Evolutionary conservation across 2,329 filamentous ascomycete species (phyloP).

Genomic region (Mollisia scopiformis): DNA sequence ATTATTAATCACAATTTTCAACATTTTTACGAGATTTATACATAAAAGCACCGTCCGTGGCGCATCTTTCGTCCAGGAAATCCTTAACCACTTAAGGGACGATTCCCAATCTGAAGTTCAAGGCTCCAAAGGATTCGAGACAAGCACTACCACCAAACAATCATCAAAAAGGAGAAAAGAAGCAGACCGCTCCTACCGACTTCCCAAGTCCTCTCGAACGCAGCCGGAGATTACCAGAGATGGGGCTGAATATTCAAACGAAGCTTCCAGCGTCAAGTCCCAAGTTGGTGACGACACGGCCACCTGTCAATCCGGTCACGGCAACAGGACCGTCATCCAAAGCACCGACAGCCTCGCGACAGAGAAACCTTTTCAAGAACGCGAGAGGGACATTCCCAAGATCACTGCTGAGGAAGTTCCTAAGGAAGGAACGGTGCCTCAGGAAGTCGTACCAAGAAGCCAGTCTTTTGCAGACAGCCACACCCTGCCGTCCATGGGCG

Average conservation of each 20-base stretch:
- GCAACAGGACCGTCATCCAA: not conserved
- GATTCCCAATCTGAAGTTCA: not conserved
- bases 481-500: not conserved
- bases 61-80: not conserved
- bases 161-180: constrained; percentile 6
- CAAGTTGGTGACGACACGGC: constrained; percentile 3
- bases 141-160: too few relatives aligned
- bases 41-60: not conserved
- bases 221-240: not conserved
- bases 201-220: constrained; percentile 10
- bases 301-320: constrained; percentile 4
- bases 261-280: constrained; percentile 7
- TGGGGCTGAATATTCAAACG: not conserved
- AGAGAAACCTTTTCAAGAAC: constrained; percentile 7
- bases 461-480: not conserved
- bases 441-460: not conserved
- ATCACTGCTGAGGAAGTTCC: constrained; percentile 10
- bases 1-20: not conserved
- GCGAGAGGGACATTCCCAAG: constrained; percentile 5
- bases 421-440: constrained; percentile 1
- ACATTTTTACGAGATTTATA: not conserved
- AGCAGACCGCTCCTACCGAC: constrained; percentile 6
- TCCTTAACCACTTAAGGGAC: not conserved
- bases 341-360: constrained; percentile 5
- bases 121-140: too few relatives aligned